phyloP scores from a whole-genome alignment of 805 yeast species.

The Lipomyces sp. region DNA sequence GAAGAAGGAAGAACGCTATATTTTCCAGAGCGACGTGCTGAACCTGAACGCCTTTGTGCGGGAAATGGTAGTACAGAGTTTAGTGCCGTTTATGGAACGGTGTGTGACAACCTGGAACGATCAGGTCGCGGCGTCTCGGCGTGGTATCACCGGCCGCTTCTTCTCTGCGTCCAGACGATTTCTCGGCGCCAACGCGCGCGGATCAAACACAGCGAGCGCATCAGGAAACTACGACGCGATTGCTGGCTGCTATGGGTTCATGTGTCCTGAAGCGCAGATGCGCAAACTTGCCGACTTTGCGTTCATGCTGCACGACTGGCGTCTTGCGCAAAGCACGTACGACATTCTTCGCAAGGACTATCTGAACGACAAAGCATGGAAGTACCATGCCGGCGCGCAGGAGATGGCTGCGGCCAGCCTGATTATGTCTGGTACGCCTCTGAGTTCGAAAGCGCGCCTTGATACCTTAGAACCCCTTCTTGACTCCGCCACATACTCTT shows the following conservation, averaged over 20 bases:
- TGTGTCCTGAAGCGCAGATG: slow-evolving; percentile 66
- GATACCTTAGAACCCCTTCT: slow-evolving; percentile 58
- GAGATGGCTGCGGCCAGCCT: slow-evolving; percentile 75
- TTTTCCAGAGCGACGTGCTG: slow-evolving; percentile 39
- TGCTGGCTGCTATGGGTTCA: slow-evolving; percentile 58
- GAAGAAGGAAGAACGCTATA: slow-evolving; percentile 14
- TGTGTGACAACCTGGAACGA: slow-evolving; percentile 85
- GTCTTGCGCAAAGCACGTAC: slow-evolving; percentile 76
- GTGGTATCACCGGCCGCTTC: slow-evolving; percentile 69
- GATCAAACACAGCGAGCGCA: slow-evolving; percentile 28
- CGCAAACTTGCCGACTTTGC: slow-evolving; percentile 90
- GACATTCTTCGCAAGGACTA: slow-evolving; percentile 79
- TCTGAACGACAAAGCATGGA: slow-evolving; percentile 73
- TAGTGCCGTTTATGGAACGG: slow-evolving; percentile 82
- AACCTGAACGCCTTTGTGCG: slow-evolving; percentile 43
- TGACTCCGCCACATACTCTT: slow-evolving; percentile 73
- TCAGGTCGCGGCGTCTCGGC: slow-evolving; percentile 46
- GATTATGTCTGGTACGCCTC: slow-evolving; percentile 47
- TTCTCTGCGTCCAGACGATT: slow-evolving; percentile 65
- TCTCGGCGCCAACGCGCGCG: slow-evolving; percentile 41
- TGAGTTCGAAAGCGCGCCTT: slow-evolving; percentile 45
- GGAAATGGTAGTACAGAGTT: slow-evolving; percentile 48
- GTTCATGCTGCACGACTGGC: slow-evolving; percentile 84
- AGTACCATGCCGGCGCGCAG: slow-evolving; percentile 74
- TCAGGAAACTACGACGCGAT: slow-evolving; percentile 46